These are phyloP conservation scores for Candida endomychidarum DNA, from an alignment of 805 yeast species.

Conservation along the genomic window DNA sequence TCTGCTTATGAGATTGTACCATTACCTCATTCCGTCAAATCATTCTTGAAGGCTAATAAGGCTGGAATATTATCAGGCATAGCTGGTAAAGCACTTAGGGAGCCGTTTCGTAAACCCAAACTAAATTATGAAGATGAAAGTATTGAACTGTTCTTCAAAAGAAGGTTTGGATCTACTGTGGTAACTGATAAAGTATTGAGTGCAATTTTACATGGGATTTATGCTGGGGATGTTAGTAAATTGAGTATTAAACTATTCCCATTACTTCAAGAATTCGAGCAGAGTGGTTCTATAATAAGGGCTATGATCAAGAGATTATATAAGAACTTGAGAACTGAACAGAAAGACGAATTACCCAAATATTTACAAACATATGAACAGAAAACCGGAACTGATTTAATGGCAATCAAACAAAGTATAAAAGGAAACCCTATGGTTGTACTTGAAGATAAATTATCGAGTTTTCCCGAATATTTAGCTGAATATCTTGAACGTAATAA, in stretches of 20 bases:
- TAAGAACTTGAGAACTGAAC: slow-evolving; percentile 14
- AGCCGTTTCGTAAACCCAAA: slow-evolving; percentile 43
- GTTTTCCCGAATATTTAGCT: slow-evolving; percentile 47
- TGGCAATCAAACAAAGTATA: slow-evolving; percentile 34
- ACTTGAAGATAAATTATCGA: slow-evolving; percentile 55
- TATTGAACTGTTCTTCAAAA: slow-evolving; percentile 59
- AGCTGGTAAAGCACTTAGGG: slow-evolving; percentile 46
- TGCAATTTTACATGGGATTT: slow-evolving; percentile 85
- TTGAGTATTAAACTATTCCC: slow-evolving; percentile 67
- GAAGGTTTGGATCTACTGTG: slow-evolving; percentile 63
- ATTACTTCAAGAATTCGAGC: slow-evolving; percentile 55
- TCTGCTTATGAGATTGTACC: slow-evolving; percentile 48
- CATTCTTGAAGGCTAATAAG: slow-evolving; percentile 22
- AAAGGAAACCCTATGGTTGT: slow-evolving; percentile 62
- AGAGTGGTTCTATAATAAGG: slow-evolving; percentile 50
- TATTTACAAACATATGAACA: slow-evolving; percentile 38
- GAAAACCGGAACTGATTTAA: slow-evolving; percentile 38
- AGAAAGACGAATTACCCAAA: slow-evolving; percentile 8
- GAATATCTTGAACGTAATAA: slow-evolving; percentile 40
- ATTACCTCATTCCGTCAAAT: slow-evolving; percentile 47
- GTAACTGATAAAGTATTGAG: slow-evolving; percentile 63
- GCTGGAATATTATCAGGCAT: slow-evolving; percentile 49
- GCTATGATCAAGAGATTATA: slow-evolving; percentile 40
- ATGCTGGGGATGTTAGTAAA: slow-evolving; percentile 67
- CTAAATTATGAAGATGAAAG: slow-evolving; percentile 57